Evolutionary conservation across 2,329 filamentous ascomycete species (phyloP), one percentile per base, ranked within the genome.

Genomic region (Cryphonectria nitschkei): DNA sequence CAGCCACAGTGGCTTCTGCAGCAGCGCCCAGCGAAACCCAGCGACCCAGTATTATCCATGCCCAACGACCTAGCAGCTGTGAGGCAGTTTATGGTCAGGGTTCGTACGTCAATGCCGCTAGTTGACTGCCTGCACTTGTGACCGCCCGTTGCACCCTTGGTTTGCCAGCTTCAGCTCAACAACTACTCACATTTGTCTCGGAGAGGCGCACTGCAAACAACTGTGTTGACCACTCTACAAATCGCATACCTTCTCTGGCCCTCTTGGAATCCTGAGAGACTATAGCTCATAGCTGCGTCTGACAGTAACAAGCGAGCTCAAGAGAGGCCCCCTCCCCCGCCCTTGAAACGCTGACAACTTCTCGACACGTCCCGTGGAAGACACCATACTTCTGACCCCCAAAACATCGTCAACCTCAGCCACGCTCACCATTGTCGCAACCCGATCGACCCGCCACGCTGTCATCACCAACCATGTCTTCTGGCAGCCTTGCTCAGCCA

Each of bases 401-500:
- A 37, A 22, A 62, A 68, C 41, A 54, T 43, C 60, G 34, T 43
- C 61, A 54, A 32, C 56, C 52, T 63, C 67, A 63, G 22, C 70
- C 65, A 41, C 67, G 71, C 62, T 26, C 69, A 56, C 68, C 65
- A 60, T 37, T 50, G 22, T 67, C 65, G 56, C 61, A 62, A 70
- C 32, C 41, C 56, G 64, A 69, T 39, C 41, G 54, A 52, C 64
- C 52, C 63, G 56, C 62, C 14, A 69, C 26, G 63, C 63, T 34
- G 19, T 41, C 26, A 22, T 54, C 37, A 34, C 46, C 56, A 58
- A 71, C 50, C 32, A 73, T 73, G 71, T 70, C 71, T 71, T 71
- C 71, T 68, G 71, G 71, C 65, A 71, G 63, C 63, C 67, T 73
- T 32, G 32, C 71, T 34, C 71, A 73, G 63, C 80, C 81, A 80